Percentiles rank a stretch among this genome's conserved stretches.
These are phyloP conservation scores for Debaryomyces prosopidis DNA, from an alignment of 805 yeast species.

Conservation along the genomic window DNA sequence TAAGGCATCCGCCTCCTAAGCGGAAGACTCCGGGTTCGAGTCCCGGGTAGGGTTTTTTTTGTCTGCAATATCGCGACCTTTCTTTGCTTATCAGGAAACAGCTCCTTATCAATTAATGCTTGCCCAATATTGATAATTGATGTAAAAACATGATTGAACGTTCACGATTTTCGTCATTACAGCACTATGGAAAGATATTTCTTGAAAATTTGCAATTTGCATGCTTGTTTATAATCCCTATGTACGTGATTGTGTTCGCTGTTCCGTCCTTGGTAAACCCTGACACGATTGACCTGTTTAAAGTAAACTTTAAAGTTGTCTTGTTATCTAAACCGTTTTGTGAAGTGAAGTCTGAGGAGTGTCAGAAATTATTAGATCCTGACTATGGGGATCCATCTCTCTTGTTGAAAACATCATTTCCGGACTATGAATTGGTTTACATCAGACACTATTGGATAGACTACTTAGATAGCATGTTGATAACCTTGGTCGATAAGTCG, in stretches of 20 bases:
- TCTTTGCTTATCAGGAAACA: too few relatives aligned
- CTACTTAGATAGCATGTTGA: slow-evolving; percentile 5
- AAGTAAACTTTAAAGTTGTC: slow-evolving; percentile 12
- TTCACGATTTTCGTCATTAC: neutral
- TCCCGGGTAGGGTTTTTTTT: slow-evolving; percentile 36
- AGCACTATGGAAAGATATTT: neutral
- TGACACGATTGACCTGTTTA: slow-evolving; percentile 10
- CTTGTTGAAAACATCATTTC: slow-evolving; percentile 11
- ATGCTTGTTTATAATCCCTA: slow-evolving; percentile 8
- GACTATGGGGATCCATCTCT: slow-evolving; percentile 4
- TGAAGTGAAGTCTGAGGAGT: slow-evolving; percentile 11
- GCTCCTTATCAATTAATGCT: too few relatives aligned
- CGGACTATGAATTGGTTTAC: slow-evolving; percentile 16
- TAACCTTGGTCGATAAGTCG: neutral
- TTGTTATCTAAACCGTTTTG: slow-evolving; percentile 15
- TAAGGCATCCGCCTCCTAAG: slow-evolving; percentile 52
- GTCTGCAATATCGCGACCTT: neutral
- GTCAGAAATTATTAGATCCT: slow-evolving; percentile 6
- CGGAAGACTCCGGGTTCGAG: slow-evolving; percentile 45
- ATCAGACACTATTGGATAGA: slow-evolving; percentile 13
- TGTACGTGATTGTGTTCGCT: slow-evolving; percentile 7
- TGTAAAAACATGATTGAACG: neutral
- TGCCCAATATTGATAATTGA: too few relatives aligned
- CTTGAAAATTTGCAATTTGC: slow-evolving; percentile 6
- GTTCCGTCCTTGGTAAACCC: slow-evolving; percentile 15